Conservation (phyloP, 352 stramenopile genomes). For the Pythium biforme region DNA sequence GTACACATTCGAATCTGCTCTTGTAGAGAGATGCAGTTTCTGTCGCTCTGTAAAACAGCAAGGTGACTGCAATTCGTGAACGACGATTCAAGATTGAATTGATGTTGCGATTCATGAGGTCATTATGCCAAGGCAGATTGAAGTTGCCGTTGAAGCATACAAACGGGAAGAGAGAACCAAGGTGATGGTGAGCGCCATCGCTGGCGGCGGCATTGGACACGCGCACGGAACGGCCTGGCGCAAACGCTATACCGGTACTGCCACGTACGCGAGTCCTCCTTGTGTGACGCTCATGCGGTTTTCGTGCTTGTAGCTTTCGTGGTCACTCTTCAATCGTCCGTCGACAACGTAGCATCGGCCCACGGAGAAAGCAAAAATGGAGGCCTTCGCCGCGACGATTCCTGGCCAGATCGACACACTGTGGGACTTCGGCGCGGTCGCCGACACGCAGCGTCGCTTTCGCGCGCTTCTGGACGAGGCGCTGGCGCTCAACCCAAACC, state of each 20-base stretch:
- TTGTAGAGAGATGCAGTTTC: background rate
- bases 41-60: background rate
- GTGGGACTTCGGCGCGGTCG: slow-evolving; percentile 14
- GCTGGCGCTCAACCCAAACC: background rate
- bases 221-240: too few species aligned
- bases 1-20: slow-evolving; percentile 4
- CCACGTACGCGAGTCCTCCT: too few species aligned
- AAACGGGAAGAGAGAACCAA: too few species aligned
- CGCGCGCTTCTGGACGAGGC: slow-evolving; percentile 7
- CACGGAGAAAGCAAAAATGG: slow-evolving; percentile 4
- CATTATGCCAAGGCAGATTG: too few species aligned
- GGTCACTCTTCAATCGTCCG: background rate
- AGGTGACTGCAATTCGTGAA: background rate
- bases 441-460: slow-evolving; percentile 16
- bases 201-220: too few species aligned
- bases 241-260: too few species aligned
- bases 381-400: slow-evolving; percentile 6
- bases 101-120: too few species aligned
- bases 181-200: too few species aligned
- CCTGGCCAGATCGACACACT: slow-evolving; percentile 6
- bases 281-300: background rate
- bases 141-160: too few species aligned
- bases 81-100: background rate
- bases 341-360: background rate
- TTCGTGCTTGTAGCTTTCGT: background rate